phyloP scores from a whole-genome alignment of 805 yeast species.

The Zygoascus biomembranicola region DNA sequence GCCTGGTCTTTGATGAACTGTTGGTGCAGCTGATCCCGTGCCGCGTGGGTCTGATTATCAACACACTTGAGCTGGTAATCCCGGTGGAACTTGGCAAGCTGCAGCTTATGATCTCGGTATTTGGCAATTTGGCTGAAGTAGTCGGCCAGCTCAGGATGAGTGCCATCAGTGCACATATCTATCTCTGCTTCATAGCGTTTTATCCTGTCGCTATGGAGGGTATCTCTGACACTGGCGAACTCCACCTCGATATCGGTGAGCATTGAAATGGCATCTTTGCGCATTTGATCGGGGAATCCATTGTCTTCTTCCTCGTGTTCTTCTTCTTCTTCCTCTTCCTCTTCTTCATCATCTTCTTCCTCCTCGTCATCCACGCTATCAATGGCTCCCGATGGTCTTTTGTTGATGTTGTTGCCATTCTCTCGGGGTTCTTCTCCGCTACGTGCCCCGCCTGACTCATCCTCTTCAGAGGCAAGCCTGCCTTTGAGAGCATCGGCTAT shows the following conservation, averaged over 20 bases:
- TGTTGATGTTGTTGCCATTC: not conserved
- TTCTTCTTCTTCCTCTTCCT: slow-evolving; percentile 16
- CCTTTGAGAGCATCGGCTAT: not conserved
- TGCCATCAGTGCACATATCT: slow-evolving; percentile 77
- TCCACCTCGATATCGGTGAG: slow-evolving; percentile 75
- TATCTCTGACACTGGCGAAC: slow-evolving; percentile 80
- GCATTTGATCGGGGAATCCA: slow-evolving; percentile 31
- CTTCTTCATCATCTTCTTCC: slow-evolving; percentile 13
- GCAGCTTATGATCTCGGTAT: slow-evolving; percentile 63
- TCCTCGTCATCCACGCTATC: not conserved
- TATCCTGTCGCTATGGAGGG: slow-evolving; percentile 75
- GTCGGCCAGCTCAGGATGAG: slow-evolving; percentile 81
- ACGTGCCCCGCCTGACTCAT: not conserved
- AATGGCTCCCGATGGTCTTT: not conserved
- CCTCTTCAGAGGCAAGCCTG: not conserved
- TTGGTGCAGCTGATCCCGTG: slow-evolving; percentile 75
- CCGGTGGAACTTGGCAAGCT: slow-evolving; percentile 40
- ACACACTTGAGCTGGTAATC: slow-evolving; percentile 69
- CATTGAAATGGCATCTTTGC: slow-evolving; percentile 60
- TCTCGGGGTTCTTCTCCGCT: not conserved
- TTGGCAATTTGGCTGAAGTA: slow-evolving; percentile 64
- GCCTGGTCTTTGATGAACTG: slow-evolving; percentile 60
- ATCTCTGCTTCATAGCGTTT: slow-evolving; percentile 71
- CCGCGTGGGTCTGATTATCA: slow-evolving; percentile 70
- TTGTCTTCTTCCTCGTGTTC: slow-evolving; percentile 16